Percentiles rank a stretch among this genome's conserved stretches.
Evolutionary conservation across 108 stramenopile species (phyloP).

Genomic region (Parmales sp.): DNA sequence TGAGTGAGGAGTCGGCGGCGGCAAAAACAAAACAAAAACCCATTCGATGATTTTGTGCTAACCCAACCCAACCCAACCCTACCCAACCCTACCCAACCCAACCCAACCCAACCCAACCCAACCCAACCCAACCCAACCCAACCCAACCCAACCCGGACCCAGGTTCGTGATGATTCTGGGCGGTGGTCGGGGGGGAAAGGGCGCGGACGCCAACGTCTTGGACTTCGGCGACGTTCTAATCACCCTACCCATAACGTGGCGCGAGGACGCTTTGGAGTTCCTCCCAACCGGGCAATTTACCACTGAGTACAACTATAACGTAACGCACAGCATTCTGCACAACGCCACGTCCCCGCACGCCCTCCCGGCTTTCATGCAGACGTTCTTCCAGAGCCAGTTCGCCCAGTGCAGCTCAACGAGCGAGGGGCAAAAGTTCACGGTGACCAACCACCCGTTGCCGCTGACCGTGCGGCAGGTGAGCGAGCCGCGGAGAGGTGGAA

Average conservation of each 20-base stretch:
- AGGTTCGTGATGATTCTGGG: not conserved
- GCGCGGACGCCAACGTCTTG: not conserved
- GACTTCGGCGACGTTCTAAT: not conserved
- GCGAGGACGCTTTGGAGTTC: not conserved
- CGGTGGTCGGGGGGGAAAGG: not conserved
- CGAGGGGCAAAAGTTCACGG: not conserved
- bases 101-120: no score
- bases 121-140: no score
- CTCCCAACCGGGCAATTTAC: not conserved
- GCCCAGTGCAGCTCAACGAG: slow-evolving; percentile 10
- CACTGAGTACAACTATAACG: not conserved
- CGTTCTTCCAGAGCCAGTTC: slow-evolving; percentile 17
- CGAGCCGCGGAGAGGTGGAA: no score
- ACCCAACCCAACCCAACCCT: no score
- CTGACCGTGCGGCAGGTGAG: slow-evolving; percentile 25
- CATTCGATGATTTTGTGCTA: no score
- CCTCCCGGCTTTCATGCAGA: slow-evolving; percentile 19
- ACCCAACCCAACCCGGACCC: no score
- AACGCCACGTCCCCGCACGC: slow-evolving; percentile 32
- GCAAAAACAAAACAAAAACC: no score
- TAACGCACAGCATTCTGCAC: slow-evolving; percentile 21
- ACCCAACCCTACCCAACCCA: no score
- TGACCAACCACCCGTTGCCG: slow-evolving; percentile 35
- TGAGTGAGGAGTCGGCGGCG: no score
- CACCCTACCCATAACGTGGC: not conserved